Conservation (phyloP, 2,329 filamentous ascomycete genomes). For the Xylaria multiplex region DNA sequence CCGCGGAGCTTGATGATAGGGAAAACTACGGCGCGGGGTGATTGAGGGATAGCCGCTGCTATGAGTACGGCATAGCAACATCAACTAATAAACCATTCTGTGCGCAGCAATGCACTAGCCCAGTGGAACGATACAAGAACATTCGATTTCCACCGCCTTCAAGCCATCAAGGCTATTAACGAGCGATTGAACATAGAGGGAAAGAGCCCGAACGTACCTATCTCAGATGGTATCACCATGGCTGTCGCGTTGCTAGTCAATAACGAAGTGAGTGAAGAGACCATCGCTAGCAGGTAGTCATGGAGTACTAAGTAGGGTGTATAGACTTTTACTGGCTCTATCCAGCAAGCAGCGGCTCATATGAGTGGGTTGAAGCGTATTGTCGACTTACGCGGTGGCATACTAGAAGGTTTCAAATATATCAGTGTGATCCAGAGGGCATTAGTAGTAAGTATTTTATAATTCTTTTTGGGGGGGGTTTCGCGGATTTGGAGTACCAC, state of each 20-base stretch:
- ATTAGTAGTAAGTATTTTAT: slow-evolving; percentile 36
- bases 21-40: background rate
- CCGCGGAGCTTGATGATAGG: background rate
- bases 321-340: slow-evolving; percentile 48
- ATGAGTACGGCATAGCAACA: background rate
- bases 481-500: too few relatives aligned
- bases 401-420: slow-evolving; percentile 47
- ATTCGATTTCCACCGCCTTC: slow-evolving; percentile 50
- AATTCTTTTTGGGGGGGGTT: background rate
- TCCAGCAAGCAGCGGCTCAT: slow-evolving; percentile 47
- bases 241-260: slow-evolving; percentile 50
- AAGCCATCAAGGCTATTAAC: slow-evolving; percentile 49
- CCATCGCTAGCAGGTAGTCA: background rate
- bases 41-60: background rate
- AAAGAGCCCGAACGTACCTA: slow-evolving; percentile 44
- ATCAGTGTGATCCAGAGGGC: slow-evolving; percentile 48
- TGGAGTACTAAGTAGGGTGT: slow-evolving; percentile 6
- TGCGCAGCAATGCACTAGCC: slow-evolving; percentile 45
- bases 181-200: slow-evolving; percentile 48
- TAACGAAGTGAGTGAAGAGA: slow-evolving; percentile 43
- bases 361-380: slow-evolving; percentile 49
- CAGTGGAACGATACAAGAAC: slow-evolving; percentile 49
- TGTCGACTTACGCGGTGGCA: slow-evolving; percentile 48
- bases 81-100: slow-evolving; percentile 17
- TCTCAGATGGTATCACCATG: slow-evolving; percentile 49